phyloP scores from a whole-genome alignment of 306 rosid species.

The Casuarina cunninghamiana region DNA sequence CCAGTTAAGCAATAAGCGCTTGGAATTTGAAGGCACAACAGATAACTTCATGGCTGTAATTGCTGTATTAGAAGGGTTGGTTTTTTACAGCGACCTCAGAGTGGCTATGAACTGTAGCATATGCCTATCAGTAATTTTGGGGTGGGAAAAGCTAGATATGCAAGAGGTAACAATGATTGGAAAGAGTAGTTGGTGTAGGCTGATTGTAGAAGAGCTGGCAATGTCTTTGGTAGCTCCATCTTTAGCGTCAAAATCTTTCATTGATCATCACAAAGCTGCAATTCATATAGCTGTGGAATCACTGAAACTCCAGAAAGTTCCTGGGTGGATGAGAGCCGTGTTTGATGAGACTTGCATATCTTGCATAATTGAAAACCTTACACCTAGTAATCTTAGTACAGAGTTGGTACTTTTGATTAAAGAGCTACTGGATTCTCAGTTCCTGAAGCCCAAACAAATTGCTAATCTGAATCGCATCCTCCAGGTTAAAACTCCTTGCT shows the following conservation, averaged over 20 bases:
- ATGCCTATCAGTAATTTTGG: slow-evolving; percentile 64
- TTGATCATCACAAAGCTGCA: slow-evolving; percentile 55
- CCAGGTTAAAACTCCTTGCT: slow-evolving; percentile 48
- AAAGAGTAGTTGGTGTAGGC: slow-evolving; percentile 65
- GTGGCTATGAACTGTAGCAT: slow-evolving; percentile 78
- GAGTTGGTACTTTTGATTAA: slow-evolving; percentile 63
- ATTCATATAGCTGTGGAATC: slow-evolving; percentile 55
- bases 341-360: slow-evolving; percentile 68
- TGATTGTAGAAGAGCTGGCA: slow-evolving; percentile 81
- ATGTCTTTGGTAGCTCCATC: slow-evolving; percentile 66
- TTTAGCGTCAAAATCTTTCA: slow-evolving; percentile 55
- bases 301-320: slow-evolving; percentile 54
- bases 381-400: slow-evolving; percentile 47
- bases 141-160: slow-evolving; percentile 50
- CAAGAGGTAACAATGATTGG: slow-evolving; percentile 35
- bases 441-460: slow-evolving; percentile 60
- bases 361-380: slow-evolving; percentile 60
- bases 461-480: slow-evolving; percentile 53
- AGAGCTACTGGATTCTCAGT: slow-evolving; percentile 54
- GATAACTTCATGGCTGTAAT: slow-evolving; percentile 62
- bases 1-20: slow-evolving; percentile 47
- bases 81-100: slow-evolving; percentile 56
- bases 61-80: slow-evolving; percentile 68
- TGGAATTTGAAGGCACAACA: slow-evolving; percentile 48
- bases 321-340: slow-evolving; percentile 68